Evolutionary conservation across 2,329 filamentous ascomycete genomes (phyloP), one percentile per base, ranked within the genome.

Genomic region (Xylariaceae sp.): DNA sequence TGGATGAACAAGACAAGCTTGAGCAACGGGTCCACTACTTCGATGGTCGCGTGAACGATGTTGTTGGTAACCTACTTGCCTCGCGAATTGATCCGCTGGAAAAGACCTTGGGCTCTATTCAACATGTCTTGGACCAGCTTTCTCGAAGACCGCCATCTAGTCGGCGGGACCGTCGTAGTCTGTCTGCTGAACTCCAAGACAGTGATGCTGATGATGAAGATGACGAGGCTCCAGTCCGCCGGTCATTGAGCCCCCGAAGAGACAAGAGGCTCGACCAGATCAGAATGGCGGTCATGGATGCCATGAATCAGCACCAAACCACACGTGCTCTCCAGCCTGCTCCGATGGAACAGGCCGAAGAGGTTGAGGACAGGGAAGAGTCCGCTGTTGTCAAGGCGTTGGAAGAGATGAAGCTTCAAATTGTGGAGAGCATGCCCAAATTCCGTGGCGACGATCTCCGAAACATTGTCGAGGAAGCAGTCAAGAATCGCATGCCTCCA

Each of bases 161-260:
- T 50, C 76, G 81, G 31, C 79, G 79, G 39, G 79, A 81, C 22
- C 77, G 82, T 59, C 82, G 84, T 60, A 90, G 86, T 67, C 71
- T 83, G 39, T 92, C 88, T 43, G 82, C 77, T n/a, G 88, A 90
- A 31, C 65, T 80, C 3, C 78, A 82, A 44, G 85, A 95, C 53
- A 97, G 93, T 66, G 94, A 97, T 71, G 93, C 94, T 11, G 93
- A 97, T 67, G 92, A 96, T 56, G 91, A 96, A 66, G 92, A 95
- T 59, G 91, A 96, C 18, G 89, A 86, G 51, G 55, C 72, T 48
- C 80, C 83, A 50, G 56, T 73, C 53, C 78, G 83, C 66, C 85
- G 89, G 47, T 88, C 88, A 6, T 79, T 86, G 60, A 97, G 92
- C 60, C 90, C 91, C 16, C 81, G 83, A 51, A 82, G 86, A 55